Conservation (phyloP, 768 basidiomycete species). For the Pisolithus albus region DNA sequence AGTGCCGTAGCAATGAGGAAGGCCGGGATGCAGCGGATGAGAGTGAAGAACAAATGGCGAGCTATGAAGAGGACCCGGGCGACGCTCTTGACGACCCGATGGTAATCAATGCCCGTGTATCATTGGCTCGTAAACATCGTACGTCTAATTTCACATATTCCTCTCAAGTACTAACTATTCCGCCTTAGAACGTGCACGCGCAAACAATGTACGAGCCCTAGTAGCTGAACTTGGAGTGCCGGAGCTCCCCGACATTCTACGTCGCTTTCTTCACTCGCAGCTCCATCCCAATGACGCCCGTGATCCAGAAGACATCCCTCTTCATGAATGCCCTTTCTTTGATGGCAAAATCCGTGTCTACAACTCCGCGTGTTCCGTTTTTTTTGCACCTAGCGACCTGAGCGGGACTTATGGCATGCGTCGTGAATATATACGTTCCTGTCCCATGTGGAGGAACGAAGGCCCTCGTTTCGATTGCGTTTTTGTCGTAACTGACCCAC, state of each 20-base stretch:
- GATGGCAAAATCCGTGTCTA: not conserved
- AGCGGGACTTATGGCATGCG: conserved; percentile 17
- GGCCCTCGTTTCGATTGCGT: conserved; percentile 15
- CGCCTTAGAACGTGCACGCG: not conserved
- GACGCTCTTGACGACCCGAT: no score
- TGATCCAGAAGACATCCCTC: not conserved
- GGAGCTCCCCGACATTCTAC: not conserved
- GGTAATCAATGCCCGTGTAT: no score
- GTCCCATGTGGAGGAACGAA: no score
- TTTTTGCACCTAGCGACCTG: conserved; percentile 10
- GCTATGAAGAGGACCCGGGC: no score
- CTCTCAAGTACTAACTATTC: not conserved
- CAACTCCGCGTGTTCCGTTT: conserved; percentile 18
- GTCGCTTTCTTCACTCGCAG: conserved; percentile 2
- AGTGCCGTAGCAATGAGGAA: no score
- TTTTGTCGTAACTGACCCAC: conserved; percentile 12
- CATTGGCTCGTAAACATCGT: no score
- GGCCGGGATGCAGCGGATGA: no score
- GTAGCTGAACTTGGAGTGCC: not conserved
- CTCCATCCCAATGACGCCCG: conserved; percentile 7
- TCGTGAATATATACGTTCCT: conserved; percentile 4
- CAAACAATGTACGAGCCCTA: not conserved
- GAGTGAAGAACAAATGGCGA: no score
- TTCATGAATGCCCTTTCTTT: not conserved
- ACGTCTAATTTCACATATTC: no score